These are phyloP conservation scores for Rhizoclosmatium sp. DNA, from an alignment of 192 early-diverging fungal species.

Conservation along the genomic window DNA sequence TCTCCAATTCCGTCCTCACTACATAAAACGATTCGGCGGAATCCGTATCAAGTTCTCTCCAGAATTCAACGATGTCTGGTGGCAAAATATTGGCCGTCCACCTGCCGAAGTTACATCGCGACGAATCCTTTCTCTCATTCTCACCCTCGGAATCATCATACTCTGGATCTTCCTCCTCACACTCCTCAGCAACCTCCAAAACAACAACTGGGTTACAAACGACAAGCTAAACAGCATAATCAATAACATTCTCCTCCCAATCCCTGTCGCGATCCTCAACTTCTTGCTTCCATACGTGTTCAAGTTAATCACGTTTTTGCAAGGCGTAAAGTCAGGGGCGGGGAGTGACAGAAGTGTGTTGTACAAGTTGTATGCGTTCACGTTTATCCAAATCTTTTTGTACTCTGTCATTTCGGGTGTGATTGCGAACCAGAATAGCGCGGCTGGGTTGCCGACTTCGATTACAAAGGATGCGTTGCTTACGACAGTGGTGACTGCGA, in stretches of 20 bases:
- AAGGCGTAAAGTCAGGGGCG: constrained; percentile 25
- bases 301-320: constrained; percentile 17
- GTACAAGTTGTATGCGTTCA: constrained; percentile 24
- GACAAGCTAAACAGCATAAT: neutral
- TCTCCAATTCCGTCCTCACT: constrained; percentile 11
- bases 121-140: neutral
- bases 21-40: constrained; percentile 14
- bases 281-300: constrained; percentile 5
- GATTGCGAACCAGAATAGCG: constrained; percentile 12
- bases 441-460: neutral
- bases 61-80: constrained; percentile 22
- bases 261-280: constrained; percentile 24
- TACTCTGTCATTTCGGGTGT: constrained; percentile 10
- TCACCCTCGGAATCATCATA: constrained; percentile 17
- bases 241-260: constrained; percentile 1
- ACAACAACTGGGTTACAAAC: neutral
- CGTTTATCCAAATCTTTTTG: constrained; percentile 21
- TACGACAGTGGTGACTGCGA: constrained; percentile 6
- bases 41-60: constrained; percentile 29
- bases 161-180: constrained; percentile 4
- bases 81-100: constrained; percentile 21
- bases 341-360: constrained; percentile 14
- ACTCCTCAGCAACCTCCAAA: constrained; percentile 11
- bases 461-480: constrained; percentile 8
- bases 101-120: constrained; percentile 13